Percentiles rank a stretch among this genome's conserved stretches.
phyloP scores from a whole-genome alignment of 345 rosid genomes.

The Rubroshorea leprosula region DNA sequence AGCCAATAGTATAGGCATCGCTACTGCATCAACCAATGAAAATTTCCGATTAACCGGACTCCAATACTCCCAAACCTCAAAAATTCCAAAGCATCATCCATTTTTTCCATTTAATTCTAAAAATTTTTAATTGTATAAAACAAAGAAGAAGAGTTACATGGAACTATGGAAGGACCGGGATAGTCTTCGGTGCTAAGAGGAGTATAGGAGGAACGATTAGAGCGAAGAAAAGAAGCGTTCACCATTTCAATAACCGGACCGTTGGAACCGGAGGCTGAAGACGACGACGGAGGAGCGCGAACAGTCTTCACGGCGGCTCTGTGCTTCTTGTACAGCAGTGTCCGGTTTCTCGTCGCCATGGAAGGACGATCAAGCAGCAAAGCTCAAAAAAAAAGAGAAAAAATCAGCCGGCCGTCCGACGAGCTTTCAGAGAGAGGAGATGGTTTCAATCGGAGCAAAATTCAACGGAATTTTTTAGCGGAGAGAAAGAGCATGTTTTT shows the following conservation, averaged over 20 bases:
- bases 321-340: slow-evolving; percentile 29
- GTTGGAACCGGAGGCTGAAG: slow-evolving; percentile 22
- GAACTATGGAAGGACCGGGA: slow-evolving; percentile 44
- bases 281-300: slow-evolving; percentile 34
- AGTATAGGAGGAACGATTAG: slow-evolving; percentile 31
- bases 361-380: not conserved
- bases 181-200: slow-evolving; percentile 44
- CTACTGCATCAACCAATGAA: slow-evolving; percentile 43
- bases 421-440: too few species aligned
- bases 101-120: not conserved
- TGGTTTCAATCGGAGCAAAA: too few species aligned
- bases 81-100: not conserved
- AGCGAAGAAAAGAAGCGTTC: slow-evolving; percentile 36
- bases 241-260: slow-evolving; percentile 52
- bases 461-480: too few species aligned
- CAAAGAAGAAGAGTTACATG: too few species aligned
- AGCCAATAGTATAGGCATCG: slow-evolving; percentile 64
- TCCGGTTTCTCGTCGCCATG: slow-evolving; percentile 45
- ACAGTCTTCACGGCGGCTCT: slow-evolving; percentile 47
- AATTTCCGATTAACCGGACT: not conserved
- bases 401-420: too few species aligned
- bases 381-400: too few species aligned
- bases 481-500: too few species aligned
- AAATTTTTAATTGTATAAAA: too few species aligned
- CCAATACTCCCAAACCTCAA: not conserved